phyloP scores from a whole-genome alignment of 208 protist species.

The Trichomonas gallinae region DNA sequence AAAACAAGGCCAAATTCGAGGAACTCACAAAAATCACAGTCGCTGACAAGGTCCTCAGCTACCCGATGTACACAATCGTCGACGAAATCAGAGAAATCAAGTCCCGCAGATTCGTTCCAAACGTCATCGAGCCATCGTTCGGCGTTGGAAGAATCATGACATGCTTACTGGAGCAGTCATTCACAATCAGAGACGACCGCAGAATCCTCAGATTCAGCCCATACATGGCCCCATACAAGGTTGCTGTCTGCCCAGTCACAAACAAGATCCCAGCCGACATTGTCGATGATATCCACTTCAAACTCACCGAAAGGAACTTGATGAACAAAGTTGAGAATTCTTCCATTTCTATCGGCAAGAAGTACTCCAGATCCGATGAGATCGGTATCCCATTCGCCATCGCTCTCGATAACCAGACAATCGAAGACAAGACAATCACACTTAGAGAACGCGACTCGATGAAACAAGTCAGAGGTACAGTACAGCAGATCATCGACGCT shows the following conservation, averaged over 20 bases:
- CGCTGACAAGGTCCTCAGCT: not conserved
- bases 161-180: not conserved
- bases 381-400: slow-evolving; percentile 27
- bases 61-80: not conserved
- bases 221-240: not conserved
- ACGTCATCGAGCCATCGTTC: slow-evolving; percentile 98
- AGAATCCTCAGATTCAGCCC: not conserved
- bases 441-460: slow-evolving; percentile 32
- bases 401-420: slow-evolving; percentile 29
- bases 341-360: slow-evolving; percentile 24
- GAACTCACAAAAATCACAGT: not conserved
- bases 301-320: not conserved
- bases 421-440: slow-evolving; percentile 28
- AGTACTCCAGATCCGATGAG: slow-evolving; percentile 33
- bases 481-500: no score
- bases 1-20: not conserved
- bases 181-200: not conserved
- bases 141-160: slow-evolving; percentile 45
- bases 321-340: not conserved
- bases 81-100: not conserved
- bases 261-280: not conserved
- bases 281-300: not conserved
- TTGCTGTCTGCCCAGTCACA: not conserved
- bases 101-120: slow-evolving; percentile 62
- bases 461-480: not conserved